phyloP scores from a whole-genome alignment of 306 rosid species.

The Canavalia ensiformis region DNA sequence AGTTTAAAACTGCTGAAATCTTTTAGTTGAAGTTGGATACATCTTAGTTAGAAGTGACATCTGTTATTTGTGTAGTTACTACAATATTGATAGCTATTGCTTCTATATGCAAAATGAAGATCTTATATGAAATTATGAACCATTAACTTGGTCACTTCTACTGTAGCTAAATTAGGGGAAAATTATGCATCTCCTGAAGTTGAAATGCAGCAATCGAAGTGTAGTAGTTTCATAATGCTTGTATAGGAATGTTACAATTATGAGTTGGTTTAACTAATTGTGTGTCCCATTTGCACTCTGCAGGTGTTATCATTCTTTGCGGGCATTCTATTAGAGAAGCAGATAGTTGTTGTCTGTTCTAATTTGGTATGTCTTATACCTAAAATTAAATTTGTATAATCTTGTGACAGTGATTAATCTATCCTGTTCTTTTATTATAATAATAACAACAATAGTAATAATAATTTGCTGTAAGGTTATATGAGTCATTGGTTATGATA shows the following conservation, averaged over 20 bases:
- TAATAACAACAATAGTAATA: not conserved
- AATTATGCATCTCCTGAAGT: slow-evolving; percentile 36
- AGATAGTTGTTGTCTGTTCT: slow-evolving; percentile 81
- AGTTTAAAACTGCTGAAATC: not conserved
- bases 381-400: slow-evolving; percentile 34
- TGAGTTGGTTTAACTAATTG: slow-evolving; percentile 37
- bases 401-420: slow-evolving; percentile 32
- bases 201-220: slow-evolving; percentile 31
- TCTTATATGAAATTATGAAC: slow-evolving; percentile 15
- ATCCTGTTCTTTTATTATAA: not conserved
- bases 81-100: not conserved
- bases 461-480: slow-evolving; percentile 27
- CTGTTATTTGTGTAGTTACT: slow-evolving; percentile 23
- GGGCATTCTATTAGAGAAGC: slow-evolving; percentile 92
- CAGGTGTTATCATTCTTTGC: slow-evolving; percentile 66
- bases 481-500: slow-evolving; percentile 2
- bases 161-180: slow-evolving; percentile 34
- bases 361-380: slow-evolving; percentile 74
- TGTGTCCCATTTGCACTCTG: slow-evolving; percentile 51
- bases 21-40: not conserved
- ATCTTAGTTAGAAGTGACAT: slow-evolving; percentile 9
- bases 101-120: slow-evolving; percentile 19
- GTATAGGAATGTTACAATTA: slow-evolving; percentile 27
- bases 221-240: slow-evolving; percentile 13
- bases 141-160: not conserved